A percentile compares a stretch with the other conserved stretches of the same genome.
Conservation (phyloP, 2,329 filamentous ascomycete species). For the Aspergillus aculeatus region DNA sequence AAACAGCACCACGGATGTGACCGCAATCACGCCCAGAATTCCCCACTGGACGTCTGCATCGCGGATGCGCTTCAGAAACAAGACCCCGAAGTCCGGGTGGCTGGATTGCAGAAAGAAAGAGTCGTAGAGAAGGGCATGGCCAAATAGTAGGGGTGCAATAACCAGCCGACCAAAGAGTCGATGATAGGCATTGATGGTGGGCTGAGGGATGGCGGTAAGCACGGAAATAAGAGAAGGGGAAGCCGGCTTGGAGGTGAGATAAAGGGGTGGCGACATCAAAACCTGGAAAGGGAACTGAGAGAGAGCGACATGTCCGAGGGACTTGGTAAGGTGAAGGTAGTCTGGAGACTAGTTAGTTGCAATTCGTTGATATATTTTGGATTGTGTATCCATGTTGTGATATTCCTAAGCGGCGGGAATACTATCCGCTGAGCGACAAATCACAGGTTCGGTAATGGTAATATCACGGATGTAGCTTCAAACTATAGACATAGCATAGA, state of each 20-base stretch:
- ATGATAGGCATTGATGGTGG: constrained; percentile 57
- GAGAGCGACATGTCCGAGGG: constrained; percentile 58
- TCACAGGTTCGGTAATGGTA: background rate
- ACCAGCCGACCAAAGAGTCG: constrained; percentile 57
- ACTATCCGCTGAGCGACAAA: background rate
- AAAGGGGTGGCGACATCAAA: constrained; percentile 48
- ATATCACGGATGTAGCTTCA: background rate
- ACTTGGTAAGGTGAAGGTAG: constrained; percentile 64
- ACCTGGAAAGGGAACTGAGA: constrained; percentile 62
- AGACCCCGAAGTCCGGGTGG: constrained; percentile 33
- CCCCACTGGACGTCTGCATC: constrained; percentile 60
- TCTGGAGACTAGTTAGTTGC: constrained; percentile 41
- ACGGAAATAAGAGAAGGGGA: constrained; percentile 50
- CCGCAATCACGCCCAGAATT: constrained; percentile 49
- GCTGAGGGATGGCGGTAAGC: constrained; percentile 55
- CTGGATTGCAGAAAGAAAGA: constrained; percentile 55
- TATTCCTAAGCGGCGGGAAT: background rate
- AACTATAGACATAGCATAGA: background rate
- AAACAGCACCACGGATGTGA: constrained; percentile 50
- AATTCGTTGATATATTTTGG: background rate
- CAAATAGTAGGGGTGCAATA: constrained; percentile 50
- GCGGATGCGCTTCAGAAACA: constrained; percentile 54
- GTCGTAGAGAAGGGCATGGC: constrained; percentile 57
- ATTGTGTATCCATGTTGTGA: background rate
- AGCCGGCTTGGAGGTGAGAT: constrained; percentile 45